Percentiles rank a stretch among this genome's conserved stretches.
Conservation (phyloP, 1,284 basidiomycete species). For the Cryptococcus sp. region DNA sequence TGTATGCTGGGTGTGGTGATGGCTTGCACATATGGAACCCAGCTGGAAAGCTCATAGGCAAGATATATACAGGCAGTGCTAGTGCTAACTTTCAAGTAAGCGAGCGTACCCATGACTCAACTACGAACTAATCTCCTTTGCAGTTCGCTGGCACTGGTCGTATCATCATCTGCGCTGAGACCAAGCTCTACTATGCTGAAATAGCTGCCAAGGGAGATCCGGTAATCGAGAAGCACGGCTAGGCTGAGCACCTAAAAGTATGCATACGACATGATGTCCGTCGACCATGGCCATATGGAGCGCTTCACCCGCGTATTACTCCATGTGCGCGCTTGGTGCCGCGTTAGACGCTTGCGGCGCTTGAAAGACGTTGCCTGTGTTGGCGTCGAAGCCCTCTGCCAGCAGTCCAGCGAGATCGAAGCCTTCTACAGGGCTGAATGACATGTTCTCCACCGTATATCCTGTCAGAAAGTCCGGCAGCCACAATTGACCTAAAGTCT, state of each 20-base stretch:
- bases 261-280: too few relatives aligned
- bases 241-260: too few relatives aligned
- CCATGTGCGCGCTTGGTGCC: too few relatives aligned
- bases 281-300: too few relatives aligned
- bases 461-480: slow-evolving; percentile 50
- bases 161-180: slow-evolving; percentile 69
- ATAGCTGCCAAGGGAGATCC: slow-evolving; percentile 54
- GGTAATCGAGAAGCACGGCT: slow-evolving; percentile 22
- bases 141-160: slow-evolving; percentile 66
- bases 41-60: slow-evolving; percentile 67
- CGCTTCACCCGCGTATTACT: too few relatives aligned
- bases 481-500: slow-evolving; percentile 29
- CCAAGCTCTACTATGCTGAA: slow-evolving; percentile 64
- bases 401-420: slow-evolving; percentile 47
- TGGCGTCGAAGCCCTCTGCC: neutral
- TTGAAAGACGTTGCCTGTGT: too few relatives aligned
- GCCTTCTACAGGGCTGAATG: slow-evolving; percentile 49
- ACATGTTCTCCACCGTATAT: slow-evolving; percentile 52
- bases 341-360: too few relatives aligned
- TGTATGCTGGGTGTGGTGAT: slow-evolving; percentile 69
- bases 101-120: too few relatives aligned
- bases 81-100: slow-evolving; percentile 58
- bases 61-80: slow-evolving; percentile 65
- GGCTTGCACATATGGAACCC: slow-evolving; percentile 72
- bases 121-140: too few relatives aligned